Evolutionary conservation across 768 basidiomycete species (phyloP), one percentile per base, ranked within the genome.

Genomic region (Suillus paluster): DNA sequence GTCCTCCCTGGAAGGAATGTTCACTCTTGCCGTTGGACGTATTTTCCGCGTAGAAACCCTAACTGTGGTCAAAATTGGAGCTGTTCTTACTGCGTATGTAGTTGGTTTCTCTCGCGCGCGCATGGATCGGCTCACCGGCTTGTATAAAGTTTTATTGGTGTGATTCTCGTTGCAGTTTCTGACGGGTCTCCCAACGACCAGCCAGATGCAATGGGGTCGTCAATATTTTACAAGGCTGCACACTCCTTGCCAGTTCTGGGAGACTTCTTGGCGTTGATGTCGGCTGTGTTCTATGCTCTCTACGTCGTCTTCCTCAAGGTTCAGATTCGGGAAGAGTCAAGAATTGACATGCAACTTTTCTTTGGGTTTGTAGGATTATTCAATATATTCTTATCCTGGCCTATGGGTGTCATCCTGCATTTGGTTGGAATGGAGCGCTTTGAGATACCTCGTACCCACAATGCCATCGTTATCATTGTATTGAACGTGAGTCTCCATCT

Each of bases 311-410:
- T 97, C 54, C 83, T 99, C 69, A 99, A 98, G 75, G 90, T 95
- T 49, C 86, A 86, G 60, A 91, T 97, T 57, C 86, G 84, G 48
- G 82, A 83, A 39, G 94, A 96, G 70, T 90, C 90, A 5, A 84
- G 94, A 58, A 84, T 95, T 67, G 88, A 96, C 72, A 95, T 96
- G 95, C 91, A 94, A 65, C 81, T 96, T 33, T 96, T 97, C 80
- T 95, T 97, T 69, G 96, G 96, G 25, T 97, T 93, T 66, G 94
- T 97, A 30, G 94, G 95, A 11, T 77, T 94, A 15, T 93, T 92
- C 80, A 97, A 92, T 73, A 86, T 94, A 70, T 63, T 91, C 5
- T 73, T 80, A 17, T 85, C 85, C 62, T 91, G 92, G 87, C 94
- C 94, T 0, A 75, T 94, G 12, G 93, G 89, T 1, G 67, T 94